Base-by-base conservation (phyloP, 2,329 filamentous ascomycete genomes). In the Aspergillus hiratsukae region DNA sequence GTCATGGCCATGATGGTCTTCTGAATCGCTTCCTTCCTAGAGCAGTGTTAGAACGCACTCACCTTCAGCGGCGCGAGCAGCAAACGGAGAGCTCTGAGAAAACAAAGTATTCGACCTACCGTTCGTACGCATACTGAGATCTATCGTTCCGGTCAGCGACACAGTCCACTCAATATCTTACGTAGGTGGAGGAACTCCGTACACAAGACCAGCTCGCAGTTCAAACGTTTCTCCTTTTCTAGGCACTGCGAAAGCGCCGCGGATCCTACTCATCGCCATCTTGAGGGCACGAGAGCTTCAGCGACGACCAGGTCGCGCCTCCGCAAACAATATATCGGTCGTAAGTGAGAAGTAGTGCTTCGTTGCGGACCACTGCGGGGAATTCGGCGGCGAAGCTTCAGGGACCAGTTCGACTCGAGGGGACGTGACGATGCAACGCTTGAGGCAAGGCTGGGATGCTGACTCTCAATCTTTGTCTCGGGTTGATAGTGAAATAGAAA, bases 1-100 rank as follows among this genome's bases (percentile, higher is more conserved):
- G 94, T 99, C 94, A 99, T 99, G 72, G 94, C 92, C 92, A 97
- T 97, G 79, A 99, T 99, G 63, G 94, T 99, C 83, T 96, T 97
- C 74, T 99, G 94, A 67, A 99, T 99, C 25, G 94, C 90, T 80
- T 99, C 94, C 77, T 99, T 99, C 70, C 91, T 85, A 60, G 48
- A 54, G 43, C 28, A 58, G 46, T 57, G 75, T 75, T 67, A 73
- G 68, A 58, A 35, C 58, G 43, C 51, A 52, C 21, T 27, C 10
- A 28, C 48, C 31, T 23, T 19, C 19, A n/a, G 21, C 10, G 27
- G 10, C 48, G 7, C 6, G 21, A 14, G n/a, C 1, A 27, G 11
- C 25, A 48, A n/a, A 35, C 10, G 14, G 49, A 37, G 7, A 35
- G 4, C 10, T 23, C 0, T 29, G 3, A 19, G 7, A 4, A 27